A percentile compares a stretch with the other conserved stretches of the same genome.
These are phyloP conservation scores for Capsicum baccatum DNA, from an alignment of 257 asterid species.

Conservation along the genomic window DNA sequence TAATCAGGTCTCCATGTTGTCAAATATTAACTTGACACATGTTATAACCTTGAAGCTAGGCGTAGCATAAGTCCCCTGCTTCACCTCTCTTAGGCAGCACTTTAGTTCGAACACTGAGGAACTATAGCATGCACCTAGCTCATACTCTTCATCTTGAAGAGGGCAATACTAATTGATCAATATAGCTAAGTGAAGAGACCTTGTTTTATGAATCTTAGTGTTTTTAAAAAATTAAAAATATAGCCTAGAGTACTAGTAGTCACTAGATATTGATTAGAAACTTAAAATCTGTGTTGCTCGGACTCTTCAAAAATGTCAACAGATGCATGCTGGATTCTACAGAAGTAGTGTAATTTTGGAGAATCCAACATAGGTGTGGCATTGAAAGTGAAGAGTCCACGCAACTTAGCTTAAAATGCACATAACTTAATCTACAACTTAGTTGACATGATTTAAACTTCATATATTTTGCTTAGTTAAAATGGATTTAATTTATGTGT, in stretches of 20 bases:
- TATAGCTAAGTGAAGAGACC: not conserved
- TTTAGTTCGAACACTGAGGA: not conserved
- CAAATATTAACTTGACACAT: conserved; percentile 1
- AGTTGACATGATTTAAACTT: not conserved
- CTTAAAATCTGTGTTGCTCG: not conserved
- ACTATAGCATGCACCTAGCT: not conserved
- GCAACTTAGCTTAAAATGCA: not conserved
- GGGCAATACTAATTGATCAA: not conserved
- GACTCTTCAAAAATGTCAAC: no score
- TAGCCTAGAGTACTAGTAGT: not conserved
- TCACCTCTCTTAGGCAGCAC: not conserved
- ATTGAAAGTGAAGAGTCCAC: no score
- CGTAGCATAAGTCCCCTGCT: not conserved
- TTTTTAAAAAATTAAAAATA: not conserved
- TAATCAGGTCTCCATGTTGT: not conserved
- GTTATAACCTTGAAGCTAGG: not conserved
- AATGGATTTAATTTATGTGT: not conserved
- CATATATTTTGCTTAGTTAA: not conserved
- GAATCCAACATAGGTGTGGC: no score
- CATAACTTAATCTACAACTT: not conserved
- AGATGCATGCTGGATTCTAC: no score
- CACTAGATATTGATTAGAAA: not conserved
- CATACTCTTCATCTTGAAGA: conserved; percentile 1
- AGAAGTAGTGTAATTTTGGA: no score
- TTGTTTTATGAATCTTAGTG: not conserved